Evolutionary conservation across 2,329 filamentous ascomycete species (phyloP), one percentile per base, ranked within the genome.

Genomic region (Sclerotinia nivalis): DNA sequence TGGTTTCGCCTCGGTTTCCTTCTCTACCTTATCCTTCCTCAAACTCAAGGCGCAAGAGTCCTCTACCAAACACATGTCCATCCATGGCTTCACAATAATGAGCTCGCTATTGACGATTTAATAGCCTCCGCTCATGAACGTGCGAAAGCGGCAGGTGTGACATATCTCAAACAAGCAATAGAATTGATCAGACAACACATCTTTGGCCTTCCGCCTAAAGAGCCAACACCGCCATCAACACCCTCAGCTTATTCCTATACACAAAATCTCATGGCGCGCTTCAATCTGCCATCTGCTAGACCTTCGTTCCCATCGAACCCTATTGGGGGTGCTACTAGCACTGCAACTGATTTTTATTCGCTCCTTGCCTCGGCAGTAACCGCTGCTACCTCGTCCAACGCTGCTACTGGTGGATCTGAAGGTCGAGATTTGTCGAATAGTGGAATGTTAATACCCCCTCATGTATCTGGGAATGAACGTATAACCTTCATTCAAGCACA

Each of bases 21-120:
- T 78, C 88, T 96, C 74, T 99, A 97, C 83, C 92, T 99, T 72
- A 93, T 98, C 77, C 88, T 97, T n/a, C 96, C 95, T 0, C 95
- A 97, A 80, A 96, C 93, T n/a, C 95, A 97, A 79, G 96, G 96
- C 79, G 93, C 94, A 70, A 91, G 91, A 72, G 83, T 91, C 76
- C 84, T 98, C 73, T 99, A 98, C 84, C 88, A 93, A 77, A 86
- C 89, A 72, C 89, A 96, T 80, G 85, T 98, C 71, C 91, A 97
- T 80, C 95, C 95, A 0, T 97, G 95, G 83, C 89, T 99, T 64
- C 85, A 89, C 76, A 87, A 93, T 72, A 95, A 99, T 80, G 96
- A 98, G 81, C 81, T 85, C 56, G 88, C 92, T 74, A 98, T 99
- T 80, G 96, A 99, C 78, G 88, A 93, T 72, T 90, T 97, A 78